Conservation (phyloP, 768 basidiomycete species). For the Terana coerulea region DNA sequence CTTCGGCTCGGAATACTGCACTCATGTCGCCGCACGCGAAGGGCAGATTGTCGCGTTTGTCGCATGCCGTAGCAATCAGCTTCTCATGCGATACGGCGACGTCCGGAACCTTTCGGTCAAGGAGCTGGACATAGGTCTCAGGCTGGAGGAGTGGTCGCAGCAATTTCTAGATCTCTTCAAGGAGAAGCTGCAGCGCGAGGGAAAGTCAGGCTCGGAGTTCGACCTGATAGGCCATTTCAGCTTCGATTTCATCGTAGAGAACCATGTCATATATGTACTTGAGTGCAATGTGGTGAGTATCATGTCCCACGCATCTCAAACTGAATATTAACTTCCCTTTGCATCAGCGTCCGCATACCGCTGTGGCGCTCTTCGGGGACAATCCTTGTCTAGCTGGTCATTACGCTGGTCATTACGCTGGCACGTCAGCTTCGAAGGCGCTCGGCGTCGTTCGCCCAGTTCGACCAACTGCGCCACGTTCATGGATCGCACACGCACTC, state of each 20-base stretch:
- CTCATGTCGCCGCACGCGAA: constrained; percentile 11
- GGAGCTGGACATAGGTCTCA: neutral
- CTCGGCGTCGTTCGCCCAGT: constrained; percentile 3
- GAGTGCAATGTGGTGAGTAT: constrained; percentile 16
- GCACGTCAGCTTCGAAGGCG: neutral
- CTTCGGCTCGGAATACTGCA: constrained; percentile 10
- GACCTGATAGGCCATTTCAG: constrained; percentile 14
- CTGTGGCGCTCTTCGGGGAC: constrained; percentile 10
- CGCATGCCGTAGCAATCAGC: constrained; percentile 12
- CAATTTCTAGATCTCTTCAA: constrained; percentile 6
- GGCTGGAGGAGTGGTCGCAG: constrained; percentile 11
- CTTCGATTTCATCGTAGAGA: constrained; percentile 16
- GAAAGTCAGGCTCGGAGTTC: neutral
- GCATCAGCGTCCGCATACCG: constrained; percentile 11
- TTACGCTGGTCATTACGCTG: constrained; percentile 9
- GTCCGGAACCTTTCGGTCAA: constrained; percentile 2
- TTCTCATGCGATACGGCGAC: constrained; percentile 17
- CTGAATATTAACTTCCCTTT: neutral
- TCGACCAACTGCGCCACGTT: neutral
- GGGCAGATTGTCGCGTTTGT: constrained; percentile 11
- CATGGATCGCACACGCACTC: constrained; percentile 10
- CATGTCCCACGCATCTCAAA: neutral
- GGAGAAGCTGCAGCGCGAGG: constrained; percentile 5
- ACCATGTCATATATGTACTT: constrained; percentile 3
- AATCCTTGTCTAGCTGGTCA: constrained; percentile 1